Evolutionary conservation across 352 stramenopile species (phyloP).

Genomic region (Peronospora farinosa): DNA sequence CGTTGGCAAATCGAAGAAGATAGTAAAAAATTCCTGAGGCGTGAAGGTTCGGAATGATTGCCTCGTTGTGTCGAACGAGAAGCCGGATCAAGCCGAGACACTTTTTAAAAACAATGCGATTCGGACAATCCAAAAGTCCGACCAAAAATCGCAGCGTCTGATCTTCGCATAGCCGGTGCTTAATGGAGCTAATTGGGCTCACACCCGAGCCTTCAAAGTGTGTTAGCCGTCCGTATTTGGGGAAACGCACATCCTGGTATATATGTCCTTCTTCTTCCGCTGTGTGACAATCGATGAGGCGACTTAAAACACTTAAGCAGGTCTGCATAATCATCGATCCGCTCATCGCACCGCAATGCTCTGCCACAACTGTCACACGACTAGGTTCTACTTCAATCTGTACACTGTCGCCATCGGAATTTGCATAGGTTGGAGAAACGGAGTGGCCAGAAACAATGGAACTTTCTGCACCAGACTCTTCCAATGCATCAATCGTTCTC

Average conservation of each 20-base stretch:
- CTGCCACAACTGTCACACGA: slow-evolving; percentile 66
- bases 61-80: slow-evolving; percentile 78
- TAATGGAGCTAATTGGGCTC: slow-evolving; percentile 73
- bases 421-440: slow-evolving; percentile 30
- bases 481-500: slow-evolving; percentile 63
- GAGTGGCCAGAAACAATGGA: slow-evolving; percentile 34
- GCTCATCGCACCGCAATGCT: slow-evolving; percentile 76
- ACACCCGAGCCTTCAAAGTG: slow-evolving; percentile 78
- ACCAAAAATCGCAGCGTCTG: slow-evolving; percentile 78
- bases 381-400: slow-evolving; percentile 36
- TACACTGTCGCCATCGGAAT: slow-evolving; percentile 29
- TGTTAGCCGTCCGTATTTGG: slow-evolving; percentile 71
- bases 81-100: slow-evolving; percentile 73
- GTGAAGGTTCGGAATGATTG: slow-evolving; percentile 78
- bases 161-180: slow-evolving; percentile 65
- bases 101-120: slow-evolving; percentile 83
- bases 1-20: slow-evolving; percentile 67
- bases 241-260: slow-evolving; percentile 69
- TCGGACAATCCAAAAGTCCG: slow-evolving; percentile 69
- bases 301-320: slow-evolving; percentile 74
- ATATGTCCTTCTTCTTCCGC: slow-evolving; percentile 75
- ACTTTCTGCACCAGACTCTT: slow-evolving; percentile 48
- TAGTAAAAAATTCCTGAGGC: slow-evolving; percentile 86
- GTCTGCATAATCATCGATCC: slow-evolving; percentile 86
- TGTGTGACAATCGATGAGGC: slow-evolving; percentile 79